Evolutionary conservation across 176 grass and related monocot species (phyloP).

Genomic region (Avena eriantha): DNA sequence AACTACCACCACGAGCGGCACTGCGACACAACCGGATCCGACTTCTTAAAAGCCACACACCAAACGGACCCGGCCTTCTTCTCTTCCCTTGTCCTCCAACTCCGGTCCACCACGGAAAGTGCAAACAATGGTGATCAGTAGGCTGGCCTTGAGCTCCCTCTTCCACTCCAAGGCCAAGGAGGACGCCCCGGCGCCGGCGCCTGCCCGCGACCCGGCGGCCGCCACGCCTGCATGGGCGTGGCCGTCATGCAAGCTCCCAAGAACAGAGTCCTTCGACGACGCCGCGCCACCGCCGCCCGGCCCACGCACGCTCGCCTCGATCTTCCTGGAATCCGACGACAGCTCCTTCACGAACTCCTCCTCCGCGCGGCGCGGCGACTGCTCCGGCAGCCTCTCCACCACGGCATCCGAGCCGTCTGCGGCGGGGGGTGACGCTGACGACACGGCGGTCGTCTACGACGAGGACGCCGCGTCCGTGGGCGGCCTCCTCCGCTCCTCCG

Average conservation of each 20-base stretch:
- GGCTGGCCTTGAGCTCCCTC: slow-evolving; percentile 51
- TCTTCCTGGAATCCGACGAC: slow-evolving; percentile 63
- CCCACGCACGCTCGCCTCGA: slow-evolving; percentile 47
- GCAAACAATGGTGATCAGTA: slow-evolving; percentile 57
- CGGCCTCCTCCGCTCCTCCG: slow-evolving; percentile 45
- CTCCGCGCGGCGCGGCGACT: slow-evolving; percentile 19
- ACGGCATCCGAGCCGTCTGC: slow-evolving; percentile 55
- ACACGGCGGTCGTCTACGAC: not conserved
- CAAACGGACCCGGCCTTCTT: not conserved
- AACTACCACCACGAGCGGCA: no score
- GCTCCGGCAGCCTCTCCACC: slow-evolving; percentile 64
- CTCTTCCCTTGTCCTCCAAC: not conserved
- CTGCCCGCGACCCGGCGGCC: not conserved
- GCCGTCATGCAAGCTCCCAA: slow-evolving; percentile 62
- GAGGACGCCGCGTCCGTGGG: slow-evolving; percentile 44
- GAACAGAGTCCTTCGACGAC: slow-evolving; percentile 42
- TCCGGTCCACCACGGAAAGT: not conserved
- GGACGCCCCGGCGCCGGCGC: slow-evolving; percentile 5
- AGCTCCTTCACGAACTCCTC: slow-evolving; percentile 71
- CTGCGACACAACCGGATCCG: no score
- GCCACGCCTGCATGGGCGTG: slow-evolving; percentile 46
- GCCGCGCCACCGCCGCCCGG: not conserved
- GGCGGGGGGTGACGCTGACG: not conserved
- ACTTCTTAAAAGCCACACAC: no score
- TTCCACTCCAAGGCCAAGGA: slow-evolving; percentile 53